These are phyloP conservation scores for Grosmannia serpens DNA, from an alignment of 2,329 filamentous ascomycete species.

Conservation along the genomic window DNA sequence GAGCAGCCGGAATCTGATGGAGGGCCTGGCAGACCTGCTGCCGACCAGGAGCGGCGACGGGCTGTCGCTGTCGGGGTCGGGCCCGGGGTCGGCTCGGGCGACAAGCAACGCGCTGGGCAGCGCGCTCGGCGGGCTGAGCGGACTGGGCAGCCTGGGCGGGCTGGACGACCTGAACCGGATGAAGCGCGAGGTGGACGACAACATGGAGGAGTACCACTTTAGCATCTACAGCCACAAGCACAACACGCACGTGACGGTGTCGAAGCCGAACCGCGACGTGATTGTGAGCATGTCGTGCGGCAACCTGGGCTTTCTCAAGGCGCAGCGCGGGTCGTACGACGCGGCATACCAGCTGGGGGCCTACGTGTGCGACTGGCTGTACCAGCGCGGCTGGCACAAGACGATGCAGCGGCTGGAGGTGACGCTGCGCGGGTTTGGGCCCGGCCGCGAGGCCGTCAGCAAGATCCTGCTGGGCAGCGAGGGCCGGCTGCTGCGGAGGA, in stretches of 20 bases:
- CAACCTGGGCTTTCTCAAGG: constrained; percentile 85
- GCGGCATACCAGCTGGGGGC: constrained; percentile 82
- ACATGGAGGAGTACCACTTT: constrained; percentile 57
- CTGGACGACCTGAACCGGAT: constrained; percentile 9
- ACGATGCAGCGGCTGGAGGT: constrained; percentile 72
- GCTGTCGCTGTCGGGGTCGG: neutral
- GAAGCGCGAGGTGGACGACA: constrained; percentile 20
- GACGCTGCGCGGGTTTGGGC: constrained; percentile 72
- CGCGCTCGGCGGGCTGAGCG: neutral
- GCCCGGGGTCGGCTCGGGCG: neutral
- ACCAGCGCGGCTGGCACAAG: constrained; percentile 66
- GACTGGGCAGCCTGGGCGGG: neutral
- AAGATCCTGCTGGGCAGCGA: constrained; percentile 85
- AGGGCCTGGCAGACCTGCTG: constrained; percentile 11
- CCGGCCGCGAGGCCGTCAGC: constrained; percentile 74
- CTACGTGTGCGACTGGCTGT: constrained; percentile 72
- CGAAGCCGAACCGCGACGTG: constrained; percentile 66
- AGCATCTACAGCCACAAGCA: constrained; percentile 82
- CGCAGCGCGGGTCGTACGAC: constrained; percentile 72
- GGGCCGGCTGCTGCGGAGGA: constrained; percentile 60
- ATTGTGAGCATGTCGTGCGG: constrained; percentile 73
- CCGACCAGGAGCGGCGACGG: neutral
- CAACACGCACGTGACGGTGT: constrained; percentile 90
- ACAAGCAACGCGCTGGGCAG: neutral
- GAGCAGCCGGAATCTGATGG: constrained; percentile 8